Base-by-base conservation (phyloP, 495 filamentous ascomycete species). In the Daldinia vernicosa region DNA sequence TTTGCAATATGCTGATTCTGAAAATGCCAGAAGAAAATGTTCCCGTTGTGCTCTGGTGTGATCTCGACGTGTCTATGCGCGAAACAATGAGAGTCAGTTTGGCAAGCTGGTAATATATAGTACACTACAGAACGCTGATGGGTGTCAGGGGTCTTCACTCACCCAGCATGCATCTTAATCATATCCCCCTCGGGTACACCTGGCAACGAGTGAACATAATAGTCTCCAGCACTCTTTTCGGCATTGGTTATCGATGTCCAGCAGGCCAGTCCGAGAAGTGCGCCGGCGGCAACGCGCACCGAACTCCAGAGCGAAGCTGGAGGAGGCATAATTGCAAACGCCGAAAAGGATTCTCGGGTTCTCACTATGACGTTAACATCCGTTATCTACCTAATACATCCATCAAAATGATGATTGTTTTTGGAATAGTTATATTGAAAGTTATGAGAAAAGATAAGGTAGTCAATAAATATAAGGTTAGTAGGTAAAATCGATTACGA, bases 161-260 rank as follows among this genome's bases (percentile, higher is more conserved):
- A 98, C 94, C 95, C 95, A 80, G 95, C 95, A 85, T 98, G 95
- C 94, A 98, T 98, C 83, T 97, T 98, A 70, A 96, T 77, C 63
- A 93, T 77, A 8, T 93, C 91, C 0, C 90, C 92, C 39, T 88
- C 84, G 14, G 95, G 95, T n/a, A 88, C 89, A 33, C 95, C 95
- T 4, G 95, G 95, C 19, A 99, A 83, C 8, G 86, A 86, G 65
- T 87, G 86, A 24, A 99, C 90, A 82, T 90, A 99, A 80, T 97
- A 99, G 78, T 98, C 95, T 22, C 89, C 92, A 27, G 94, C 90
- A 3, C 86, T 84, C 52, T 64, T 71, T 4, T 80, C 81, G 51
- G 82, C 81, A 33, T 63, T 66, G 28, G 71, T 77, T 27, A 78
- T 56, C 15, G 77, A 64, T 3, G 75, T 60, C 72, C 79, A 81